Base-by-base conservation (phyloP, 371 early-diverging fungal genomes). In the Mortierella sp. region DNA sequence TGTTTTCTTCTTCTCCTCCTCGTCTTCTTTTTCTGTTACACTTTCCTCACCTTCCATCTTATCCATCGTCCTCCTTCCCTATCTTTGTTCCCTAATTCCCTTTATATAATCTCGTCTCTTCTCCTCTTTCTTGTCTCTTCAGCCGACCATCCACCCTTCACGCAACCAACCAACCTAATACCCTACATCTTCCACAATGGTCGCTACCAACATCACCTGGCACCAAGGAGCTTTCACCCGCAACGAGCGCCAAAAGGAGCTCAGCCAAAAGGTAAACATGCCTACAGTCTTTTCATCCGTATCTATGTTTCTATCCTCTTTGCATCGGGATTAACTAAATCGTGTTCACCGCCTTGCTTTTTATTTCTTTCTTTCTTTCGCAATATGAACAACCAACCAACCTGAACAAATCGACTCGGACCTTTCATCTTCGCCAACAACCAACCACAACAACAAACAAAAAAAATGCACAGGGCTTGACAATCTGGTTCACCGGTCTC, bases 401-500 rank as follows among this genome's bases (percentile, higher is more conserved):
- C 77, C n/a, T 40, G 43, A 40, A 40, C 54, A 61, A 61, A 10
- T 54, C 75, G 43, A 19, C n/a, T 37, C n/a, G 48, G 21, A 44
- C 70, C 43, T n/a, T 28, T 37, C 2, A 0, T 40, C 21, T 24
- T 28, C 73, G 55, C 28, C 21, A 75, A 54, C 61, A 61, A 61
- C 19, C 34, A 31, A 14, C 61, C 16, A 61, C 34, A 31, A 28
- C 5, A 34, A 61, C 31, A 40, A 40, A 40, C 43, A 31, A 70
- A 1, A 19, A 28, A n/a, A n/a, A n/a, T n/a, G n/a, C 43, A 40
- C 54, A 95, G 93, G 97, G 97, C 26, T 88, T 95, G 76, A 97
- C 97, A 24, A 91, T 97, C 80, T 98, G 97, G 97, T 94, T 98
- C 79, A 97, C 97, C 43, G 98, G 98, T 50, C 91, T 98, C n/a